These are phyloP conservation scores for Saccharomycopsis fermentans DNA, from an alignment of 805 yeast species.

Conservation along the genomic window DNA sequence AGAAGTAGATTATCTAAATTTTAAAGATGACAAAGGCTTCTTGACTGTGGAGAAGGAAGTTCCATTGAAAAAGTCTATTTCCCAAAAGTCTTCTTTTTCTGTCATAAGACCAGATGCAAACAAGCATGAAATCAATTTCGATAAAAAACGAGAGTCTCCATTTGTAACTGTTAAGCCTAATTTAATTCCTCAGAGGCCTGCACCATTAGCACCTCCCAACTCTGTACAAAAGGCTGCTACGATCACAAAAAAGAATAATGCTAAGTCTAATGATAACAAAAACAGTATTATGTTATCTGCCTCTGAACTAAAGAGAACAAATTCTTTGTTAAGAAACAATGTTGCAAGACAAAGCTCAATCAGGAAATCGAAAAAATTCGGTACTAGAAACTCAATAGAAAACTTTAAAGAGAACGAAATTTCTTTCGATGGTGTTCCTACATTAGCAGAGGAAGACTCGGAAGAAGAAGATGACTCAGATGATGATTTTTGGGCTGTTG, in stretches of 20 bases:
- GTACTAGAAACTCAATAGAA: conserved; percentile 23
- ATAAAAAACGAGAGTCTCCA: conserved; percentile 68
- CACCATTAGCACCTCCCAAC: conserved; percentile 16
- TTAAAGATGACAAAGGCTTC: conserved; percentile 27
- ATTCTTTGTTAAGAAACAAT: conserved; percentile 2
- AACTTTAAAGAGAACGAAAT: conserved; percentile 63
- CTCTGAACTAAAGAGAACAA: conserved; percentile 6
- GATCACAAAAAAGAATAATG: neutral
- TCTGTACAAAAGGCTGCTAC: neutral
- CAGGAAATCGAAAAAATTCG: conserved; percentile 17
- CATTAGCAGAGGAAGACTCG: conserved; percentile 27
- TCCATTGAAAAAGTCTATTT: conserved; percentile 5
- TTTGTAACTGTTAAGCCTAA: conserved; percentile 45
- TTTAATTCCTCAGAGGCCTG: conserved; percentile 17
- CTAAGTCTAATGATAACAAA: neutral
- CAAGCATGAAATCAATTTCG: conserved; percentile 65
- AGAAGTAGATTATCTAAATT: conserved; percentile 43
- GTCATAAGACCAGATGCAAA: conserved; percentile 55
- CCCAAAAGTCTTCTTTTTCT: conserved; percentile 41
- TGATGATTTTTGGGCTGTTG: conserved; percentile 53
- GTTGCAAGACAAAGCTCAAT: neutral
- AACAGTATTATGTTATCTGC: neutral
- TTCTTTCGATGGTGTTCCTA: conserved; percentile 68
- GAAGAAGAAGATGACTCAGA: conserved; percentile 30
- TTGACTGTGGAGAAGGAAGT: conserved; percentile 12